Evolutionary conservation across 495 filamentous ascomycete species (phyloP).

Genomic region (Neurospora sp.): DNA sequence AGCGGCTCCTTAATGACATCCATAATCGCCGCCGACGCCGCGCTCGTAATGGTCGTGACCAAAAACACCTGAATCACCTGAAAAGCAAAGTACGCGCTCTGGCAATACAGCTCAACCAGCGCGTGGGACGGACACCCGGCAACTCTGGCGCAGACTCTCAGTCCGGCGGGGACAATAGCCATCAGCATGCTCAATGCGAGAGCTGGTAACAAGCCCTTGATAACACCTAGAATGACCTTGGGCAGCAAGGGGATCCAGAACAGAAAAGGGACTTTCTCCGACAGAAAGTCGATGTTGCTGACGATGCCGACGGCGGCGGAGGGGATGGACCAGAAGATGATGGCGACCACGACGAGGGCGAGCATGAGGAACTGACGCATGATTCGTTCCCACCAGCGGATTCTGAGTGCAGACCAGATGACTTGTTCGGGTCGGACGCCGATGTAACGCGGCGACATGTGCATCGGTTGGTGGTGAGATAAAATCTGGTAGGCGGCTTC

Average conservation of each 20-base stretch:
- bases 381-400: conserved; percentile 72
- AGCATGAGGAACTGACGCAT: conserved; percentile 56
- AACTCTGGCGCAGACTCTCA: conserved; percentile 65
- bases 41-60: conserved; percentile 65
- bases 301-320: conserved; percentile 68
- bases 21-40: conserved; percentile 52
- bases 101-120: conserved; percentile 72
- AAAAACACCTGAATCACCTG: conserved; percentile 93
- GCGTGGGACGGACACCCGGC: conserved; percentile 70
- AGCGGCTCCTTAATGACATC: conserved; percentile 53
- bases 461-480: conserved; percentile 67
- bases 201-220: conserved; percentile 69
- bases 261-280: conserved; percentile 50
- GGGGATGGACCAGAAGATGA: conserved; percentile 88
- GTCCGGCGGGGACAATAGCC: conserved; percentile 60
- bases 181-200: conserved; percentile 69
- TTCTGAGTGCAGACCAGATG: conserved; percentile 73
- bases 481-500: conserved; percentile 76
- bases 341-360: conserved; percentile 53
- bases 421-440: conserved; percentile 70
- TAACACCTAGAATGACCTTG: conserved; percentile 52
- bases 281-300: conserved; percentile 66
- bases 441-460: conserved; percentile 77
- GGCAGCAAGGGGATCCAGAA: conserved; percentile 61
- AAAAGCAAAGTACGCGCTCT: conserved; percentile 91